Evolutionary conservation across 164 flowering plant genomes (phyloP).

Genomic region (Buxus sempervirens): DNA sequence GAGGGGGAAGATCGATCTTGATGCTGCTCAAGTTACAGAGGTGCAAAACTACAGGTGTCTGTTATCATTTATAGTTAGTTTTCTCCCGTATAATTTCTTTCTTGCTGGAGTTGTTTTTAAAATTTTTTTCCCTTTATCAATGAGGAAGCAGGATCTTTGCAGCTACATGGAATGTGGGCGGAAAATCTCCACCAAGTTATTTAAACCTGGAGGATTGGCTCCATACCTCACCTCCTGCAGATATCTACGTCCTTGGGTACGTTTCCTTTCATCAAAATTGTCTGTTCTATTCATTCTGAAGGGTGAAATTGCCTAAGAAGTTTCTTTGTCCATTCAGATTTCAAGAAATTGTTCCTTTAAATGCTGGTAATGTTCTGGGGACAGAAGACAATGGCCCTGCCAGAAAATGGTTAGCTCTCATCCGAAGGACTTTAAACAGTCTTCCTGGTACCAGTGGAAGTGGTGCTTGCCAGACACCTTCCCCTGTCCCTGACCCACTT

Average conservation of each 20-base stretch:
- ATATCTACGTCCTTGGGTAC: constrained; percentile 97
- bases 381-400: constrained; percentile 93
- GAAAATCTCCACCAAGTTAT: constrained; percentile 86
- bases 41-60: constrained; percentile 69
- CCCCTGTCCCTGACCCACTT: constrained; percentile 79
- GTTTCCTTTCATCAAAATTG: neutral
- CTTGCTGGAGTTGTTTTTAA: constrained; percentile 7
- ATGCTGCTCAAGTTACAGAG: constrained; percentile 65
- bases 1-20: constrained; percentile 64
- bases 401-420: constrained; percentile 76
- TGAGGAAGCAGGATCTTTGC: constrained; percentile 63
- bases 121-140: constrained; percentile 1
- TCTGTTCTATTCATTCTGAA: neutral
- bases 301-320: neutral
- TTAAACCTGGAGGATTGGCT: constrained; percentile 95
- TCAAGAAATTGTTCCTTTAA: constrained; percentile 96
- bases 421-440: constrained; percentile 68
- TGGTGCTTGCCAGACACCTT: constrained; percentile 60
- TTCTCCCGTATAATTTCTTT: constrained; percentile 3
- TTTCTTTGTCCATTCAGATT: constrained; percentile 45
- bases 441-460: constrained; percentile 63
- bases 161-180: constrained; percentile 99
- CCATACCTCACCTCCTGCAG: constrained; percentile 93
- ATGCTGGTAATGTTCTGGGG: constrained; percentile 97
- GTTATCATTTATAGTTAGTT: neutral